Base-by-base conservation (phyloP, 306 rosid species). In the Mucuna pruriens region DNA sequence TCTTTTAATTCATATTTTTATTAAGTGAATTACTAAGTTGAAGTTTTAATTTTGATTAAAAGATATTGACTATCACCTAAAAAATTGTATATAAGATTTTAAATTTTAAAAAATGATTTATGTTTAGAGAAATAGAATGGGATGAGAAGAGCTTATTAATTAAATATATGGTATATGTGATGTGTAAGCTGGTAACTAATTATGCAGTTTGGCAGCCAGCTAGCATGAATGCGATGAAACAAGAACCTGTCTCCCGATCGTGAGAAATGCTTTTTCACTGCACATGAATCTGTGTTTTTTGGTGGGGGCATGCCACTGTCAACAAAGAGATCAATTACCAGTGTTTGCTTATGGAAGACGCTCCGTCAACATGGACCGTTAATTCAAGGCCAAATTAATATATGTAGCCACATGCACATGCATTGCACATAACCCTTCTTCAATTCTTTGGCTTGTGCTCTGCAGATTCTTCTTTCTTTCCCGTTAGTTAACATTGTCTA, bases 161-260 rank as follows among this genome's bases (percentile, higher is more conserved):
- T 7, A 10, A 7, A 40, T 40, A 40, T 40, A 3, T 40, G 9
- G 5, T 36, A 6, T 36, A 40, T 40, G 12, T 7, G 46, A 38
- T 38, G 12, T 52, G 31, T 23, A 25, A 58, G 1, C 5, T 22
- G 17, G 16, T 60, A 12, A 65, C 34, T 7, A 17, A 36, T 16
- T 9, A 64, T 34, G 46, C 7, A 64, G 6, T 7, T 13, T 15
- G 40, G 5, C 2, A 49, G 22, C 63, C 77, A 71, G 55, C 84
- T n/a, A 80, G 74, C 73, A 54, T 65, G 71, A 71, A 75, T 75
- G 85, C 51, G 71, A 82, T 66, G 70, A 54, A 52, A 54, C 80
- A 62, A 36, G 33, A 1, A 70, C 55, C 74, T 48, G 85, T 65
- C 36, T 55, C 75, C 69, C 4, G 15, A 66, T 62, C 12, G 2